Conservation (phyloP, 768 basidiomycete species). For the Pholiota conissans region DNA sequence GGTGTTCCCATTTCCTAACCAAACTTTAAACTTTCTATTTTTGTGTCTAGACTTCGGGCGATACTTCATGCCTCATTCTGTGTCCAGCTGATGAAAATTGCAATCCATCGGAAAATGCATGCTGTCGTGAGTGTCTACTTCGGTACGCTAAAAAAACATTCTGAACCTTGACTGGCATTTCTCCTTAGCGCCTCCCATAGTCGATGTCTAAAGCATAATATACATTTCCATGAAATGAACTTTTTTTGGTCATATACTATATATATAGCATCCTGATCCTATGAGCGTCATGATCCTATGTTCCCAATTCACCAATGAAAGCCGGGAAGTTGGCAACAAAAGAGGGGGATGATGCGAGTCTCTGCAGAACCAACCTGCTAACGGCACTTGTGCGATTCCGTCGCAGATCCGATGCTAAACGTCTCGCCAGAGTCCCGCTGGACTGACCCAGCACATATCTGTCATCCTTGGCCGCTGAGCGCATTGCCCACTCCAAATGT, state of each 20-base stretch:
- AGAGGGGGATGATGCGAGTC: constrained; percentile 57
- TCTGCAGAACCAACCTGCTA: constrained; percentile 55
- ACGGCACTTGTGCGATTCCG: constrained; percentile 48
- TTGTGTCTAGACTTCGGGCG: constrained; percentile 40
- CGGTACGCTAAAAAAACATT: constrained; percentile 1
- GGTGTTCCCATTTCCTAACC: background rate
- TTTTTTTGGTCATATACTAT: constrained; percentile 10
- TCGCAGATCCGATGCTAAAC: constrained; percentile 63
- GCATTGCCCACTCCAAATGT: constrained; percentile 71
- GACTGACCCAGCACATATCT: constrained; percentile 57
- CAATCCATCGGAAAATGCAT: constrained; percentile 67
- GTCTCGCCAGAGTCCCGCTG: constrained; percentile 62
- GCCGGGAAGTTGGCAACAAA: constrained; percentile 77
- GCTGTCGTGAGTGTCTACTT: constrained; percentile 64
- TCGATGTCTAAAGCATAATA: constrained; percentile 37
- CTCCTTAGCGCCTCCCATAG: constrained; percentile 43
- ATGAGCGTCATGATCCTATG: constrained; percentile 12
- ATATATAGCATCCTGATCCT: constrained; percentile 7
- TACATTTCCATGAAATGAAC: background rate
- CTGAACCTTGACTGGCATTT: constrained; percentile 10
- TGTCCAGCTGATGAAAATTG: constrained; percentile 73
- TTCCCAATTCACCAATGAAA: constrained; percentile 46
- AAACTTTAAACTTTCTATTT: background rate
- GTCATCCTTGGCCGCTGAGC: constrained; percentile 50
- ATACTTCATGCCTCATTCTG: constrained; percentile 67